These are phyloP conservation scores for Ephemerocybe angulata DNA, from an alignment of 768 basidiomycete species.

Conservation along the genomic window DNA sequence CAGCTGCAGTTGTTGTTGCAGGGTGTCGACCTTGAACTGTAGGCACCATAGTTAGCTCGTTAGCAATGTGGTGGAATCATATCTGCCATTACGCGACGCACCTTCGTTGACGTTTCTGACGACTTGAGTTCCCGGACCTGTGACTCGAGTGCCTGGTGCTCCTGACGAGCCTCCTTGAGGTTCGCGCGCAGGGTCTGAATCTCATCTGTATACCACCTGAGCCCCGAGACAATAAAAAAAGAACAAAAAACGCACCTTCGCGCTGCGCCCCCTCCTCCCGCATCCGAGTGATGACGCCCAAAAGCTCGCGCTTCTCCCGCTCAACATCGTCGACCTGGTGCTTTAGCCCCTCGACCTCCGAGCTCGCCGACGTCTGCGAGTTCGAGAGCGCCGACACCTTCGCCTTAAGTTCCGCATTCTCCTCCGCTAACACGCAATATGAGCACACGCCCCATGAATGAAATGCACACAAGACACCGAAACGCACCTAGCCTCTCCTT, in stretches of 20 bases:
- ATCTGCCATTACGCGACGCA: conserved; percentile 25
- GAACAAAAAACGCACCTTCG: conserved; percentile 55
- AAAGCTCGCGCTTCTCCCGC: conserved; percentile 86
- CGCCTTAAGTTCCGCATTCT: conserved; percentile 47
- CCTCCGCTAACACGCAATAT: conserved; percentile 21
- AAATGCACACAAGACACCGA: conserved; percentile 7
- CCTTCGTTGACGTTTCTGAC: conserved; percentile 73
- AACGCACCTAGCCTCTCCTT: conserved; percentile 62
- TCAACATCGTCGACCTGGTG: conserved; percentile 71
- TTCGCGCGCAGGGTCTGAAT: conserved; percentile 62
- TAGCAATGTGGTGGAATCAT: neutral
- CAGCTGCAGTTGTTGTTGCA: conserved; percentile 77
- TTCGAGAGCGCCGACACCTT: conserved; percentile 55
- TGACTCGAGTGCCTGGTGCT: conserved; percentile 62
- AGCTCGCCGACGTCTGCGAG: conserved; percentile 60
- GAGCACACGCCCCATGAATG: conserved; percentile 11
- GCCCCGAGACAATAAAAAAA: neutral
- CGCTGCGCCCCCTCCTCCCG: conserved; percentile 72
- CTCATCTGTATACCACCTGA: conserved; percentile 50
- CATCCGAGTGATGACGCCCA: conserved; percentile 77
- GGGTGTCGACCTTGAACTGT: conserved; percentile 84
- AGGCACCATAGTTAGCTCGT: neutral
- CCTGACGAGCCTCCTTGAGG: conserved; percentile 73
- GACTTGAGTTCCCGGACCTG: conserved; percentile 73
- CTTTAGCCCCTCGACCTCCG: conserved; percentile 56